These are phyloP conservation scores for Arthroderma sp. DNA, from an alignment of 2,329 filamentous ascomycete species.

Conservation along the genomic window DNA sequence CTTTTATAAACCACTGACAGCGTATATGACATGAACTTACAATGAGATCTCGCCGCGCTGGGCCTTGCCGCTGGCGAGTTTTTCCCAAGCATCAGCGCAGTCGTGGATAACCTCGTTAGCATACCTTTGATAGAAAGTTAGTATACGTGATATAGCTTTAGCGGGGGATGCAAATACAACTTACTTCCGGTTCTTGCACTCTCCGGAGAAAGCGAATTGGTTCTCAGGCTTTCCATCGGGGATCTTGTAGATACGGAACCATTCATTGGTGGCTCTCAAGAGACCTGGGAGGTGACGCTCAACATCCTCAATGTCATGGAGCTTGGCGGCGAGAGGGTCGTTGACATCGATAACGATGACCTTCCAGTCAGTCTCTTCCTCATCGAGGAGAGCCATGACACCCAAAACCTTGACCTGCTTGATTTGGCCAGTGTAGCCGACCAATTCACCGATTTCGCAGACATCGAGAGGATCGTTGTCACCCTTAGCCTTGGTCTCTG, in stretches of 20 bases:
- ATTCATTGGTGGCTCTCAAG: conserved; percentile 95
- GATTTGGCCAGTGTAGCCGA: conserved; percentile 88
- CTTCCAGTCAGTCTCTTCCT: conserved; percentile 99
- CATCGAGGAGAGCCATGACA: conserved; percentile 97
- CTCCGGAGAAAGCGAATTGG: conserved; percentile 98
- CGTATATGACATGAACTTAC: conserved; percentile 43
- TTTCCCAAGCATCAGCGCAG: conserved; percentile 95
- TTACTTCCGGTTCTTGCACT: conserved; percentile 99
- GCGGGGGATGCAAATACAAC: conserved; percentile 13
- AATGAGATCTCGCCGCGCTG: conserved; percentile 62
- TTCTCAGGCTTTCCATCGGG: conserved; percentile 99
- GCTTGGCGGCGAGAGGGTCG: conserved; percentile 88
- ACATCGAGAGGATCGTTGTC: conserved; percentile 99
- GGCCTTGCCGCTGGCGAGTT: conserved; percentile 82
- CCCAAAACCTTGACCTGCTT: conserved; percentile 99
- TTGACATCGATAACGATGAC: conserved; percentile 99
- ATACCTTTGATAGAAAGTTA: conserved; percentile 43
- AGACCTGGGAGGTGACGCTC: conserved; percentile 96
- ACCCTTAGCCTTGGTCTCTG: conserved; percentile 98
- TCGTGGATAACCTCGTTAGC: conserved; percentile 91
- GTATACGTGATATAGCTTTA: not conserved
- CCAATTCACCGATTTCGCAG: conserved; percentile 97
- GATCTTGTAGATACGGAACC: conserved; percentile 99
- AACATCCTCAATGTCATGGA: conserved; percentile 97
- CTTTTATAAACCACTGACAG: not conserved